A percentile compares a stretch with the other conserved stretches of the same genome.
phyloP scores from a whole-genome alignment of 2,329 filamentous ascomycete species.

The Knufia fluminis region DNA sequence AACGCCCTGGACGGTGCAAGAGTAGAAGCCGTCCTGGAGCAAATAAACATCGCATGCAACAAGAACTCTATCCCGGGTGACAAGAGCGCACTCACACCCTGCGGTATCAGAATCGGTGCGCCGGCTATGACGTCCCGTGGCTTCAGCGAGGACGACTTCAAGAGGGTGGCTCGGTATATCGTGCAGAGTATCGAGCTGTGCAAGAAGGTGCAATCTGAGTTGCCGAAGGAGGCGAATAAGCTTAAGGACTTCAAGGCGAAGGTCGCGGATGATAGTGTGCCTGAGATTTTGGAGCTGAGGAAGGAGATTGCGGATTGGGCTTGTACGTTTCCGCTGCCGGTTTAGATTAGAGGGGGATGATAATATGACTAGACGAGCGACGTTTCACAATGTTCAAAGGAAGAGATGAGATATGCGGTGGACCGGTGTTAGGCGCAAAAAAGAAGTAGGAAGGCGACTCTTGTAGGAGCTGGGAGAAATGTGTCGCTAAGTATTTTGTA shows the following conservation, averaged over 20 bases:
- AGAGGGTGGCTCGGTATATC: slow-evolving; percentile 73
- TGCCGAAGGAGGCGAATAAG: slow-evolving; percentile 98
- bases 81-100: slow-evolving; percentile 83
- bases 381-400: too few relatives aligned
- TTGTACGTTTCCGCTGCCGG: slow-evolving; percentile 81
- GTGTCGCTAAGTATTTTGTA: too few relatives aligned
- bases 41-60: slow-evolving; percentile 94
- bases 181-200: slow-evolving; percentile 73
- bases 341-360: slow-evolving; percentile 45
- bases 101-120: slow-evolving; percentile 86
- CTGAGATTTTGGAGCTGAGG: slow-evolving; percentile 74
- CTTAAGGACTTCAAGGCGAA: slow-evolving; percentile 98
- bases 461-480: too few relatives aligned
- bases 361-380: not conserved
- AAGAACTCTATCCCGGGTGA: slow-evolving; percentile 98
- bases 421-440: too few relatives aligned
- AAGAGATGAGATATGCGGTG: too few relatives aligned
- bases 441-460: too few relatives aligned
- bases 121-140: slow-evolving; percentile 96
- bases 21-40: slow-evolving; percentile 80
- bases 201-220: slow-evolving; percentile 71
- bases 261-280: slow-evolving; percentile 67
- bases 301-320: slow-evolving; percentile 88
- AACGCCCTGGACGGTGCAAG: slow-evolving; percentile 81
- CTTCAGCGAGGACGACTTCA: slow-evolving; percentile 83